Evolutionary conservation across 2,329 filamentous ascomycete genomes (phyloP).

Genomic region (Botrytis deweyae): DNA sequence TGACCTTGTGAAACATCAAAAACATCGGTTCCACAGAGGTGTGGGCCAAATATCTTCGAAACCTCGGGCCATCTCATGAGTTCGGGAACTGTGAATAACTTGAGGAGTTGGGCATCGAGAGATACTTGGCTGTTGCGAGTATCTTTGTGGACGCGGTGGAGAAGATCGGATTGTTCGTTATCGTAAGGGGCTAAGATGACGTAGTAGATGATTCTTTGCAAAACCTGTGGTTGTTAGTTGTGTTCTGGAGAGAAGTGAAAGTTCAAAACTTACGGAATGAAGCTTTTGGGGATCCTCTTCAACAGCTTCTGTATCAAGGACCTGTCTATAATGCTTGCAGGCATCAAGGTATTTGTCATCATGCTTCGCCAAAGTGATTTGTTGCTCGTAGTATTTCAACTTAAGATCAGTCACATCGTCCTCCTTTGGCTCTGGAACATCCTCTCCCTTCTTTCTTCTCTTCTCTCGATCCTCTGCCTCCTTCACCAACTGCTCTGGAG

Average conservation of each 20-base stretch:
- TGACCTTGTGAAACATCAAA: slow-evolving; percentile 69
- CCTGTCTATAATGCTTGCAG: slow-evolving; percentile 97
- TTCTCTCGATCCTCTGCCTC: slow-evolving; percentile 86
- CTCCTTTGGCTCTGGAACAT: slow-evolving; percentile 73
- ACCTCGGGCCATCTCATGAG: slow-evolving; percentile 98
- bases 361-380: slow-evolving; percentile 93
- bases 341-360: slow-evolving; percentile 96
- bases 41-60: slow-evolving; percentile 80
- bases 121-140: slow-evolving; percentile 75
- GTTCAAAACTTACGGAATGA: slow-evolving; percentile 63
- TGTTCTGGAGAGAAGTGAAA: background rate
- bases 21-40: slow-evolving; percentile 85
- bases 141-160: slow-evolving; percentile 89
- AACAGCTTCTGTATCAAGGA: slow-evolving; percentile 92
- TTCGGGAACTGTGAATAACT: slow-evolving; percentile 92
- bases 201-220: slow-evolving; percentile 97
- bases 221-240: slow-evolving; percentile 55
- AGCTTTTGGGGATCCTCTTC: slow-evolving; percentile 86
- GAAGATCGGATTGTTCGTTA: slow-evolving; percentile 96
- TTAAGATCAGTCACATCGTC: slow-evolving; percentile 97
- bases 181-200: slow-evolving; percentile 95
- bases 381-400: slow-evolving; percentile 94
- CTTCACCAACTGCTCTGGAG: slow-evolving; percentile 83
- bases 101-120: slow-evolving; percentile 80
- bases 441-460: slow-evolving; percentile 75